Evolutionary conservation across 176 grass and related monocot genomes (phyloP).

Genomic region (Triticum timopheevii): DNA sequence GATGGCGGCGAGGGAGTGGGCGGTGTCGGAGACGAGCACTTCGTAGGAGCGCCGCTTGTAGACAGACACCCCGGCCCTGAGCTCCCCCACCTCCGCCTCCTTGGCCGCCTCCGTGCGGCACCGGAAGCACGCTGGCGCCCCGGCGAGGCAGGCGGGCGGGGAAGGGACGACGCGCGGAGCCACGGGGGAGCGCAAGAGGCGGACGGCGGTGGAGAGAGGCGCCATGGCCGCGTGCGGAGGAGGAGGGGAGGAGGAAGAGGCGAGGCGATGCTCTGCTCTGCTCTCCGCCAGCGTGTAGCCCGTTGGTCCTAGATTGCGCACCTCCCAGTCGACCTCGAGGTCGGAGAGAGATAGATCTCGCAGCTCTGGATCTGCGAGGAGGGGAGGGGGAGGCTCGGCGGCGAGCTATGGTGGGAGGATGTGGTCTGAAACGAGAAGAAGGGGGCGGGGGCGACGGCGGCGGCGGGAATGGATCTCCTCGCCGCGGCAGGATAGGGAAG

Average conservation of each 20-base stretch:
- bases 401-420: no score
- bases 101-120: constrained; percentile 32
- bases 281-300: no score
- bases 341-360: no score
- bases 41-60: constrained; percentile 92
- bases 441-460: no score
- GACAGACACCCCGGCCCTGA: constrained; percentile 60
- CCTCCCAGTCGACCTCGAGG: no score
- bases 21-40: constrained; percentile 80
- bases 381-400: no score
- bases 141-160: not conserved
- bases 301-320: no score
- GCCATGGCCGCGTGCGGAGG: constrained; percentile 24
- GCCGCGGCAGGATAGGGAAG: no score
- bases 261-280: not conserved
- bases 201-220: not conserved
- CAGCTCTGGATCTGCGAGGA: no score
- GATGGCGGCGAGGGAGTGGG: constrained; percentile 81
- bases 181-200: constrained; percentile 1
- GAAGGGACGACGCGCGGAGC: not conserved
- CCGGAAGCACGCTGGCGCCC: not conserved
- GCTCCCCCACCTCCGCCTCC: not conserved
- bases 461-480: no score
- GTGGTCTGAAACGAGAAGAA: no score
- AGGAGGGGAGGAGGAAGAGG: not conserved